These are phyloP conservation scores for Lagenidium giganteum DNA, from an alignment of 352 stramenopile genomes.

Conservation along the genomic window DNA sequence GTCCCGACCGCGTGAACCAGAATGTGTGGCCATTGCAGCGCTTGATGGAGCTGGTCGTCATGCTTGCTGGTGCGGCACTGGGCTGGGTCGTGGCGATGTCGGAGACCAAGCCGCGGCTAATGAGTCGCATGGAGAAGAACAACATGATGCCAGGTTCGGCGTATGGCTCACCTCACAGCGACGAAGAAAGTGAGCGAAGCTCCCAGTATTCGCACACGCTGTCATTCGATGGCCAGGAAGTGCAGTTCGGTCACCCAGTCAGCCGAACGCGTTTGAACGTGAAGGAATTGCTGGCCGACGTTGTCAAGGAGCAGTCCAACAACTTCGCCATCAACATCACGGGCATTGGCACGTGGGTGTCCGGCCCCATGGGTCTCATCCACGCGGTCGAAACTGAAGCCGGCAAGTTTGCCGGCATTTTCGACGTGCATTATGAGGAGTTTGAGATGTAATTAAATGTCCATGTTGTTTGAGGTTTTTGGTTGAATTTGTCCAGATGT, in stretches of 20 bases:
- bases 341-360: slow-evolving; percentile 79
- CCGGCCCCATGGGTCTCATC: slow-evolving; percentile 76
- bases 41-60: slow-evolving; percentile 67
- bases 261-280: slow-evolving; percentile 66
- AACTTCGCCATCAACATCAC: slow-evolving; percentile 81
- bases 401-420: slow-evolving; percentile 76
- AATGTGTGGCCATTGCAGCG: slow-evolving; percentile 82
- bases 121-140: slow-evolving; percentile 74
- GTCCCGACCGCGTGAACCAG: slow-evolving; percentile 49
- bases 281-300: slow-evolving; percentile 67
- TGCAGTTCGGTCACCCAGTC: slow-evolving; percentile 73
- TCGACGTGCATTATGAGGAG: slow-evolving; percentile 85
- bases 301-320: slow-evolving; percentile 82
- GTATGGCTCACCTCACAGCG: slow-evolving; percentile 19
- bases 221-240: slow-evolving; percentile 71
- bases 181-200: slow-evolving; percentile 34
- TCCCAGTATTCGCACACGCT: slow-evolving; percentile 73
- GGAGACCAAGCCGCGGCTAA: slow-evolving; percentile 62
- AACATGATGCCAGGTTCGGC: slow-evolving; percentile 44
- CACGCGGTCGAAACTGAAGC: slow-evolving; percentile 70
- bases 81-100: slow-evolving; percentile 63
- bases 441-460: slow-evolving; percentile 80
- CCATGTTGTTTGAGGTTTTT: too few relatives aligned
- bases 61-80: slow-evolving; percentile 47
- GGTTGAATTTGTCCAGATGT: too few relatives aligned